Evolutionary conservation across 192 early-diverging fungal genomes (phyloP).

Genomic region (Backusella liffmaniae): DNA sequence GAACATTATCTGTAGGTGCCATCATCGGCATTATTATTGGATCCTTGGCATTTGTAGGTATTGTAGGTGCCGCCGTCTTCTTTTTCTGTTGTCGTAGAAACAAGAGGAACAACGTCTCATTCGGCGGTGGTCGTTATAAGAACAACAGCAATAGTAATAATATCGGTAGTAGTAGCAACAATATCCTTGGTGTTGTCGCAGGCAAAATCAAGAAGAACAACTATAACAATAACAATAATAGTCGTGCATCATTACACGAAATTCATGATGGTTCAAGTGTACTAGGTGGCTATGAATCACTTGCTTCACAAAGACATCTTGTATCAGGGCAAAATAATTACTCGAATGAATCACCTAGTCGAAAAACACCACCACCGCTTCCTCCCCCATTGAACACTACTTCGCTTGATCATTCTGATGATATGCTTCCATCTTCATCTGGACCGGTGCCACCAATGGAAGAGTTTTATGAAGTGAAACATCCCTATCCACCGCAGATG

Average conservation of each 20-base stretch:
- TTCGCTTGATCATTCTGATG: background rate
- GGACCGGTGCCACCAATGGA: slow-evolving; percentile 12
- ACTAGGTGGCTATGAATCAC: slow-evolving; percentile 9
- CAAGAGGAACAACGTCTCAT: background rate
- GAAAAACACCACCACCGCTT: background rate
- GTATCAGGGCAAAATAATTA: background rate
- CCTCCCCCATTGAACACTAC: background rate
- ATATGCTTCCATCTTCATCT: background rate
- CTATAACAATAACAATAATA: background rate
- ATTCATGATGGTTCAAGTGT: background rate
- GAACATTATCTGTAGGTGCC: slow-evolving; percentile 24
- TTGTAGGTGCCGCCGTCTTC: background rate
- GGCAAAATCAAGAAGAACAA: background rate
- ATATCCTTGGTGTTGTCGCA: background rate
- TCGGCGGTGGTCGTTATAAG: background rate
- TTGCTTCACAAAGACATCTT: slow-evolving; percentile 9
- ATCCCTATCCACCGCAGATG: slow-evolving; percentile 68
- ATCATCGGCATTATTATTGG: slow-evolving; percentile 32
- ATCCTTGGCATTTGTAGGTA: slow-evolving; percentile 1
- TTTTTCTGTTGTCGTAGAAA: slow-evolving; percentile 9
- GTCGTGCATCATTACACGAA: background rate
- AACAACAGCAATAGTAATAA: background rate
- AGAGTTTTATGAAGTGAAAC: slow-evolving; percentile 35
- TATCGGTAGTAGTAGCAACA: background rate
- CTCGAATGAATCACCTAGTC: background rate